These are phyloP conservation scores for Bauhinia variegata DNA, from an alignment of 306 rosid species.

Conservation along the genomic window DNA sequence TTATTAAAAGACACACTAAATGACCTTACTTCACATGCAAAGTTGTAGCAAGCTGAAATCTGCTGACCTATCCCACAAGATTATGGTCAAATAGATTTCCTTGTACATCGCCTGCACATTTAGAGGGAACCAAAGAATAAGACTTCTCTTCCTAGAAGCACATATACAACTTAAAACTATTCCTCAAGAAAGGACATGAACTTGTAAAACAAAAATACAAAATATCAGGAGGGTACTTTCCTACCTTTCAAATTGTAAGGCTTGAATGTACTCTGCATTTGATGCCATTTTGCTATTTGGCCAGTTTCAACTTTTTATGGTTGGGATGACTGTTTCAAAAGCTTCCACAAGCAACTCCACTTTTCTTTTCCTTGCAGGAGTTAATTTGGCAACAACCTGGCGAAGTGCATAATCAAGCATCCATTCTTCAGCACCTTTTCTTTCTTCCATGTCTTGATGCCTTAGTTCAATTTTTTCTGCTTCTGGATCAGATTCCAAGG, in stretches of 20 bases:
- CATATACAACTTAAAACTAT: conserved; percentile 16
- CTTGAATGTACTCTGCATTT: conserved; percentile 35
- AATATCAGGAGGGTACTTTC: conserved; percentile 5
- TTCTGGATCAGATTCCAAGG: conserved; percentile 55
- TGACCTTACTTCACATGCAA: conserved; percentile 9
- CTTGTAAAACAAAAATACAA: background rate
- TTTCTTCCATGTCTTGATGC: conserved; percentile 67
- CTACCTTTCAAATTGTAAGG: conserved; percentile 42
- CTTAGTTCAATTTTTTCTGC: conserved; percentile 66
- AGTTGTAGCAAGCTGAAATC: conserved; percentile 17
- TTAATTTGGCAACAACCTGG: conserved; percentile 77
- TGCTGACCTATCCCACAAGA: conserved; percentile 27
- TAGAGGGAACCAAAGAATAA: conserved; percentile 26
- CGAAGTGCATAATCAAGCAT: conserved; percentile 93
- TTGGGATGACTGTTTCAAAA: conserved; percentile 85
- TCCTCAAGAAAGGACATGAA: background rate
- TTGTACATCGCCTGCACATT: conserved; percentile 41
- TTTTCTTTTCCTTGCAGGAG: conserved; percentile 83
- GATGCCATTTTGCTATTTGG: conserved; percentile 26
- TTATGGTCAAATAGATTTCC: conserved; percentile 33
- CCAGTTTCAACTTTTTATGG: conserved; percentile 45
- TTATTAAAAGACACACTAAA: conserved; percentile 16
- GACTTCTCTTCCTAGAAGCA: conserved; percentile 7
- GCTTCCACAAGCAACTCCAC: conserved; percentile 91
- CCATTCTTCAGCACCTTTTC: conserved; percentile 90